Conservation (phyloP, 2,329 filamentous ascomycete species). For the Penicillium crustosum region DNA sequence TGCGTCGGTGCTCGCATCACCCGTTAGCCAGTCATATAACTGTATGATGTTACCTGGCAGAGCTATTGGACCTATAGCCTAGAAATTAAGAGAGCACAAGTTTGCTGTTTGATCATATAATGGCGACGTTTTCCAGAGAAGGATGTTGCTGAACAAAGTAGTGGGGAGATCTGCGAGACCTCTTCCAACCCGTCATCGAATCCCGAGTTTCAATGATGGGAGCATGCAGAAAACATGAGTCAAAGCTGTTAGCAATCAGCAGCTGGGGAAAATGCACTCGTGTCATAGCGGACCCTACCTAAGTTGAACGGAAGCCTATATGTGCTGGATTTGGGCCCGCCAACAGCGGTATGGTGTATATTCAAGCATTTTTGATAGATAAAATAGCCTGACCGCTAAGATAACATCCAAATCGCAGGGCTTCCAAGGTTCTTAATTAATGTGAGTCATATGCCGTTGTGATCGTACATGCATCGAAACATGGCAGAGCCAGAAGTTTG, state of each 20-base stretch:
- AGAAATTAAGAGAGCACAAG: conserved; percentile 8
- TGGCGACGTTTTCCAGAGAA: conserved; percentile 18
- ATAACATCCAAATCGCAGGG: not conserved
- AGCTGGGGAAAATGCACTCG: conserved; percentile 2
- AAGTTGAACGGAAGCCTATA: not conserved
- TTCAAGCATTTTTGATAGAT: not conserved
- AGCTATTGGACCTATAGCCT: conserved; percentile 6
- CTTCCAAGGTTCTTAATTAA: not conserved
- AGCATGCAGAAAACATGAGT: conserved; percentile 9
- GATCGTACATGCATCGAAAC: conserved; percentile 8
- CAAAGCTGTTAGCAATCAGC: not conserved
- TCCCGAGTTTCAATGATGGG: not conserved
- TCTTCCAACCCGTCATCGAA: not conserved
- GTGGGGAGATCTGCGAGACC: not conserved
- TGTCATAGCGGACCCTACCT: not conserved
- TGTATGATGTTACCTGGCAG: conserved; percentile 18
- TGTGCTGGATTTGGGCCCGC: not conserved
- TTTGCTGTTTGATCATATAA: not conserved
- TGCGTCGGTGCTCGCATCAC: conserved; percentile 10
- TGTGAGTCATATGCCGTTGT: conserved; percentile 6
- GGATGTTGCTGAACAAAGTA: conserved; percentile 17
- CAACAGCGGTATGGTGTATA: conserved; percentile 10
- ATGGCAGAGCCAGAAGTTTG: conserved; percentile 9
- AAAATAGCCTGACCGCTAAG: conserved; percentile 3
- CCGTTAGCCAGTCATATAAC: conserved; percentile 11